Evolutionary conservation across 1,284 basidiomycete species (phyloP).

Genomic region (Pseudozyma pruni): DNA sequence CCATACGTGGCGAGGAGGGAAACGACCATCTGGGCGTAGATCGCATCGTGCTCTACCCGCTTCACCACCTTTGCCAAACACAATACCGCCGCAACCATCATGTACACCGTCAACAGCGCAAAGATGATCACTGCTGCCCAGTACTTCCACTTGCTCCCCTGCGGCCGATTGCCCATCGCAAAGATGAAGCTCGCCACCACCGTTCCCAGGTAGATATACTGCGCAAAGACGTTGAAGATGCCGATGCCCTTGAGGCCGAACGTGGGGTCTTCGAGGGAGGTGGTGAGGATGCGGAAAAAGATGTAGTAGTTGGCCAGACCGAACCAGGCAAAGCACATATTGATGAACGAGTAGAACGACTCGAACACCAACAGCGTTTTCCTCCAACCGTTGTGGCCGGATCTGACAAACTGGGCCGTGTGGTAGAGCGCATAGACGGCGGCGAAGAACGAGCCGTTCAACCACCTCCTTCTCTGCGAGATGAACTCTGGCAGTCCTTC

Average conservation of each 20-base stretch:
- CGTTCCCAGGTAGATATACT: constrained; percentile 87
- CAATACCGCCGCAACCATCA: constrained; percentile 71
- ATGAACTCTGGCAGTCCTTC: constrained; percentile 95
- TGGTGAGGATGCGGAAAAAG: constrained; percentile 93
- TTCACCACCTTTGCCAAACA: constrained; percentile 55
- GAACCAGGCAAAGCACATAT: constrained; percentile 92
- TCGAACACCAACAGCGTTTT: constrained; percentile 82
- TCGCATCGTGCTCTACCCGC: constrained; percentile 71
- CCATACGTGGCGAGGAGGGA: constrained; percentile 88
- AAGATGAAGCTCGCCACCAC: constrained; percentile 90
- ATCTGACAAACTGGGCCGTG: constrained; percentile 82
- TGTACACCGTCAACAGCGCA: constrained; percentile 82
- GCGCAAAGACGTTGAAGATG: constrained; percentile 80
- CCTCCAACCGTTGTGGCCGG: constrained; percentile 82
- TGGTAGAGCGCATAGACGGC: constrained; percentile 75
- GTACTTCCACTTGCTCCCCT: constrained; percentile 89
- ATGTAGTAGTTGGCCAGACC: constrained; percentile 88
- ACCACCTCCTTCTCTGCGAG: constrained; percentile 87
- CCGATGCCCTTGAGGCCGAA: constrained; percentile 79
- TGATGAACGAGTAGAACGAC: constrained; percentile 87
- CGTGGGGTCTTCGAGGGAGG: constrained; percentile 80
- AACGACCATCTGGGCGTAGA: constrained; percentile 80
- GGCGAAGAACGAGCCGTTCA: constrained; percentile 91
- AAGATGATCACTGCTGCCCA: constrained; percentile 80
- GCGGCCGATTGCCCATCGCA: constrained; percentile 95